A percentile compares a stretch with the other conserved stretches of the same genome.
These are phyloP conservation scores for Alternaria solani DNA, from an alignment of 2,329 filamentous ascomycete genomes.

Conservation along the genomic window DNA sequence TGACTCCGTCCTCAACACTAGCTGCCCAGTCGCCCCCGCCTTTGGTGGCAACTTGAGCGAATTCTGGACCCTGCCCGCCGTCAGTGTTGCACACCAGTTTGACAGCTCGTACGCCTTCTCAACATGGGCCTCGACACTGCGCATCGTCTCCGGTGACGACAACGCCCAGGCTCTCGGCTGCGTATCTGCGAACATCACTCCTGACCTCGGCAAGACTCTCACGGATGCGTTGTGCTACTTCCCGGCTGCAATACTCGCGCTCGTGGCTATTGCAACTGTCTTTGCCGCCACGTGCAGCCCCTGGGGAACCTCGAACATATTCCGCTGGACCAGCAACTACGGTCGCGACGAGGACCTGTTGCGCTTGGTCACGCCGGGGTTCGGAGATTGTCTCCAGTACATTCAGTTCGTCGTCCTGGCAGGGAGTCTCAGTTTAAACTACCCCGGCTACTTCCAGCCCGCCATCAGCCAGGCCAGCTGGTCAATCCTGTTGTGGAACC, in stretches of 20 bases:
- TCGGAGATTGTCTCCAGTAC: slow-evolving; percentile 96
- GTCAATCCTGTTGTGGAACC: slow-evolving; percentile 92
- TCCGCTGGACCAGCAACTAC: slow-evolving; percentile 98
- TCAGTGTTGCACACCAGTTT: slow-evolving; percentile 78
- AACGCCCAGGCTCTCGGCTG: slow-evolving; percentile 74
- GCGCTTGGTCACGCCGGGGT: slow-evolving; percentile 91
- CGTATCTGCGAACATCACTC: slow-evolving; percentile 82
- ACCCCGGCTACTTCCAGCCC: slow-evolving; percentile 94
- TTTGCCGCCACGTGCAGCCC: slow-evolving; percentile 89
- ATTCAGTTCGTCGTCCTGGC: slow-evolving; percentile 92
- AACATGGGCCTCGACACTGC: slow-evolving; percentile 77
- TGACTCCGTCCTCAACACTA: slow-evolving; percentile 55
- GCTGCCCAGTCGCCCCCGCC: slow-evolving; percentile 78
- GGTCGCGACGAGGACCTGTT: slow-evolving; percentile 91
- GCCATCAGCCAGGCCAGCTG: slow-evolving; percentile 86
- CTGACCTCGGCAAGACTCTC: slow-evolving; percentile 75
- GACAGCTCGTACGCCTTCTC: slow-evolving; percentile 85
- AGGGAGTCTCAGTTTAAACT: slow-evolving; percentile 84
- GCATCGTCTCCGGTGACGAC: slow-evolving; percentile 77
- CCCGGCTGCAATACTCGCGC: slow-evolving; percentile 77
- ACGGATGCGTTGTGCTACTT: slow-evolving; percentile 76
- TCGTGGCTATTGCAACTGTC: slow-evolving; percentile 83
- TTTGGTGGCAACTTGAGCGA: slow-evolving; percentile 68
- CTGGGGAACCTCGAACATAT: slow-evolving; percentile 90
- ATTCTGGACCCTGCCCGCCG: slow-evolving; percentile 68